Percentiles rank a stretch among this genome's conserved stretches.
phyloP scores from a whole-genome alignment of 345 rosid species.

The Atalantia buxifolia region DNA sequence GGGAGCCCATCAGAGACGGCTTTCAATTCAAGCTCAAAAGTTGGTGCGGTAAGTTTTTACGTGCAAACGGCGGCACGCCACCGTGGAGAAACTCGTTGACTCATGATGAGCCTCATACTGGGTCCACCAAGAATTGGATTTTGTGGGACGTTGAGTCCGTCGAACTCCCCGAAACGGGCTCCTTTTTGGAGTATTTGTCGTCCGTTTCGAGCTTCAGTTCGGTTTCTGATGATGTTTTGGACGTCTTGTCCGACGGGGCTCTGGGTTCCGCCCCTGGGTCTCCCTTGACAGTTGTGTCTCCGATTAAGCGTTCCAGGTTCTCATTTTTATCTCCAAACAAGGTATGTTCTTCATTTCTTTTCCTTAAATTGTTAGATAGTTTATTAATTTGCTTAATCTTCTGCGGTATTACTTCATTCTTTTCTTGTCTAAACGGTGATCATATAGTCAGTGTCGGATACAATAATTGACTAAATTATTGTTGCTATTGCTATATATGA shows the following conservation, averaged over 20 bases:
- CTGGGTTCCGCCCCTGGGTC: slow-evolving; percentile 33
- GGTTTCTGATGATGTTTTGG: slow-evolving; percentile 30
- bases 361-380: background rate
- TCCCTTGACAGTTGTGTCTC: slow-evolving; percentile 31
- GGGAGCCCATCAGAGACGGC: slow-evolving; percentile 81
- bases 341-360: slow-evolving; percentile 28
- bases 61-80: slow-evolving; percentile 84
- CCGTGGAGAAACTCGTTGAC: slow-evolving; percentile 95
- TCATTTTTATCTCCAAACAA: slow-evolving; percentile 33
- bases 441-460: background rate
- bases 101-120: slow-evolving; percentile 69
- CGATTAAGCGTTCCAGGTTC: slow-evolving; percentile 37
- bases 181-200: slow-evolving; percentile 48
- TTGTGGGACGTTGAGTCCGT: slow-evolving; percentile 72
- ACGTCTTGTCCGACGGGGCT: slow-evolving; percentile 1
- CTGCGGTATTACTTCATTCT: background rate
- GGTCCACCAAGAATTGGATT: slow-evolving; percentile 63
- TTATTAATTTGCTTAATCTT: background rate
- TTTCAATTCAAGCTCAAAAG: slow-evolving; percentile 55
- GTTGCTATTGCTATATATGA: background rate
- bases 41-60: slow-evolving; percentile 68
- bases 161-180: slow-evolving; percentile 32
- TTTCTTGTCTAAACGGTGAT: background rate
- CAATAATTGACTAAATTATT: background rate
- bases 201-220: slow-evolving; percentile 62